Conservation (phyloP, 2,329 filamentous ascomycete genomes). For the Colletotrichum graminicola region DNA sequence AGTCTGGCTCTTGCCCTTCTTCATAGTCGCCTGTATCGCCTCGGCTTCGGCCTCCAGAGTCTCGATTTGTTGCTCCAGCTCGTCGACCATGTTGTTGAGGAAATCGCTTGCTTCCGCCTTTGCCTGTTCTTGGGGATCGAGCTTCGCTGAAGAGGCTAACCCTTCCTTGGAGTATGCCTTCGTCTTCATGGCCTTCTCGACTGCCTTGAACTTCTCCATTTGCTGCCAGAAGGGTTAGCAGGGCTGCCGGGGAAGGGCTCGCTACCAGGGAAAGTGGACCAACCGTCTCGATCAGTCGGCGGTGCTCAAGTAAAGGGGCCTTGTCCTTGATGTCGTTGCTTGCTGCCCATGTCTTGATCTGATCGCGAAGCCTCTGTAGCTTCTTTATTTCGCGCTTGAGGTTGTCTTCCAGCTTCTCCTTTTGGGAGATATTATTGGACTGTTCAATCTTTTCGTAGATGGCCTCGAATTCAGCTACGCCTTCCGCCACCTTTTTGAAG, state of each 20-base stretch:
- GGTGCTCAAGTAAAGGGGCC: constrained; percentile 90
- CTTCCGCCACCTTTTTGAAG: constrained; percentile 98
- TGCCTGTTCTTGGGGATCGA: constrained; percentile 98
- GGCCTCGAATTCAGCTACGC: constrained; percentile 89
- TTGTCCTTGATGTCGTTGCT: constrained; percentile 99
- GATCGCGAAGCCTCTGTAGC: constrained; percentile 94
- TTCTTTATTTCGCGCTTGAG: constrained; percentile 99
- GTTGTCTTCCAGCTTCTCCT: constrained; percentile 98
- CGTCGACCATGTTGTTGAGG: constrained; percentile 86
- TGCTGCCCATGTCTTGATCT: constrained; percentile 99
- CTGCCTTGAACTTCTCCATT: constrained; percentile 99
- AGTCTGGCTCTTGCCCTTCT: constrained; percentile 92
- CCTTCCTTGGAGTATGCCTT: constrained; percentile 99
- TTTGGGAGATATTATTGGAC: constrained; percentile 91
- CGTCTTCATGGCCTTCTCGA: constrained; percentile 99
- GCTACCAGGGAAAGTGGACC: constrained; percentile 51
- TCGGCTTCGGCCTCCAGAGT: constrained; percentile 91
- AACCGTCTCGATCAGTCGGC: constrained; percentile 98
- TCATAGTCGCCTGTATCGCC: constrained; percentile 86
- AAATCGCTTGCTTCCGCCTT: constrained; percentile 92
- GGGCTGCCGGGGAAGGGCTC: constrained; percentile 35
- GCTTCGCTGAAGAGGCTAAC: constrained; percentile 87
- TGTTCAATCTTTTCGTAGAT: constrained; percentile 99
- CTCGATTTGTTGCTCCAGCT: constrained; percentile 94
- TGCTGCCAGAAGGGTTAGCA: constrained; percentile 66